phyloP scores from a whole-genome alignment of 768 basidiomycete genomes.

The Naganishia vishniacii region DNA sequence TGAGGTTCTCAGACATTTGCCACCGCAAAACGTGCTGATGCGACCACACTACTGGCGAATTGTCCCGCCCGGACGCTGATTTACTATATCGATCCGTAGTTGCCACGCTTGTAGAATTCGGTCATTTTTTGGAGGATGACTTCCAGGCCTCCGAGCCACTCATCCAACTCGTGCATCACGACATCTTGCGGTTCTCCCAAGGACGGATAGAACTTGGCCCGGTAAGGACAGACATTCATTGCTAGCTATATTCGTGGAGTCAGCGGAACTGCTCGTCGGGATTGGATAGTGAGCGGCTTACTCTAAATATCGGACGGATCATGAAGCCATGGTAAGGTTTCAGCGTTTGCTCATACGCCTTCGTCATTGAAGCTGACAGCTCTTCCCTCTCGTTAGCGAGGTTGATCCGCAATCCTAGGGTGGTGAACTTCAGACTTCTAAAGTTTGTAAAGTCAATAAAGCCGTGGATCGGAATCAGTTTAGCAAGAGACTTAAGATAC shows the following conservation, averaged over 20 bases:
- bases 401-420: conserved; percentile 61
- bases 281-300: conserved; percentile 46
- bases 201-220: conserved; percentile 58
- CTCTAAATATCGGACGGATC: conserved; percentile 57
- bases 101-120: conserved; percentile 49
- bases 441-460: not conserved
- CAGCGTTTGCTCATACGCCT: conserved; percentile 73
- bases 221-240: conserved; percentile 64
- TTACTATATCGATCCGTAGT: conserved; percentile 32
- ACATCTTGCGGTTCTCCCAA: conserved; percentile 47
- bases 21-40: no score
- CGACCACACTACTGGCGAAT: not conserved
- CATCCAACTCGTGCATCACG: conserved; percentile 52
- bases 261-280: not conserved
- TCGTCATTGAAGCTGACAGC: conserved; percentile 67
- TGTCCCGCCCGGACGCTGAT: not conserved
- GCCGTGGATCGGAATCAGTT: not conserved
- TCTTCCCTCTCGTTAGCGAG: conserved; percentile 64
- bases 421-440: conserved; percentile 82
- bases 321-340: conserved; percentile 68
- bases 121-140: conserved; percentile 54
- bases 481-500: not conserved
- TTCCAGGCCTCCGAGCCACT: conserved; percentile 57
- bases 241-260: conserved; percentile 54
- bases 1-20: no score